phyloP scores from a whole-genome alignment of 352 stramenopile species.

The Phytophthora boehmeriae region DNA sequence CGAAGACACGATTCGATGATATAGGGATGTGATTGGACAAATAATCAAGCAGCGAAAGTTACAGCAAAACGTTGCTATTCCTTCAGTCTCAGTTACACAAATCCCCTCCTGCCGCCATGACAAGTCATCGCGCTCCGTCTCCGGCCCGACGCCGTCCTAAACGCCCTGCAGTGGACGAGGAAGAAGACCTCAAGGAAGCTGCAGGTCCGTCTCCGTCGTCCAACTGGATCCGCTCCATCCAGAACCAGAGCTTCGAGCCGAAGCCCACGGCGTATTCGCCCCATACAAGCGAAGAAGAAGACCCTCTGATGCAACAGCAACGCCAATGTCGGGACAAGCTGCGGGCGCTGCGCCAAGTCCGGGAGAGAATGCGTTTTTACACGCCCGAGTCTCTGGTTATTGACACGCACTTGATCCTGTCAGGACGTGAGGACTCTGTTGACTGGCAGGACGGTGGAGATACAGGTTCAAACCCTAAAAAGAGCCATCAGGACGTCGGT shows the following conservation, averaged over 20 bases:
- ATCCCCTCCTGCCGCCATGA: constrained; percentile 6
- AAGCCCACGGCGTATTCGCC: constrained; percentile 78
- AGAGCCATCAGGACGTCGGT: constrained; percentile 24
- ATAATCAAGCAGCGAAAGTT: background rate
- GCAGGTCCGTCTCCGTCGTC: constrained; percentile 22
- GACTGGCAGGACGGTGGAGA: constrained; percentile 15
- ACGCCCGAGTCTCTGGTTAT: constrained; percentile 45
- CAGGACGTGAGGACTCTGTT: constrained; percentile 30
- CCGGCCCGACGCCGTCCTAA: constrained; percentile 13
- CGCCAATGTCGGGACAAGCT: constrained; percentile 67
- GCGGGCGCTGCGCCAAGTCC: constrained; percentile 54
- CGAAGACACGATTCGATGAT: background rate
- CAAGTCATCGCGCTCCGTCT: background rate
- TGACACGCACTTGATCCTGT: constrained; percentile 61
- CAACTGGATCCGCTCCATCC: constrained; percentile 50
- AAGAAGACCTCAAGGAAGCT: background rate
- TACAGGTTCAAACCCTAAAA: constrained; percentile 9
- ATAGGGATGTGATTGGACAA: constrained; percentile 1
- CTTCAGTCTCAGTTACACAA: background rate
- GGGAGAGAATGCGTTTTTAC: constrained; percentile 53
- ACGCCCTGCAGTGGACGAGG: constrained; percentile 13
- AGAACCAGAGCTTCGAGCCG: constrained; percentile 63
- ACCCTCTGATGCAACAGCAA: constrained; percentile 65
- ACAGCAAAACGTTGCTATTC: too few species aligned
- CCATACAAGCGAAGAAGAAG: constrained; percentile 46